Base-by-base conservation (phyloP, 1,284 basidiomycete species). In the Microstroma glucosiphilum region DNA sequence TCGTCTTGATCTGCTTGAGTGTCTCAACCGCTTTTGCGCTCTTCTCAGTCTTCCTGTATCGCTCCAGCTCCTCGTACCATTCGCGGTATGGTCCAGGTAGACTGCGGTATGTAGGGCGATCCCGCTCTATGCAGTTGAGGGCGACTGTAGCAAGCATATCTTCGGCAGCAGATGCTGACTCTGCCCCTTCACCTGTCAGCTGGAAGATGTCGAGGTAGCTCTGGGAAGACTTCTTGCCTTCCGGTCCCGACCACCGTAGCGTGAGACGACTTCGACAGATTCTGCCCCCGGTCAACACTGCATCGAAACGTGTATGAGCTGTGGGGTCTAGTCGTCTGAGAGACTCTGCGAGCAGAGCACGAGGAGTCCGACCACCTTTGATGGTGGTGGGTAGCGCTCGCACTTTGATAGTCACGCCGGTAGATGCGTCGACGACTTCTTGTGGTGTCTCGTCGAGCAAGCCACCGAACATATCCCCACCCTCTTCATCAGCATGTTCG, bases 51-150 rank as follows among this genome's bases (percentile, higher is more conserved):
- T 88, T 89, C 64, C 89, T 83, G 37, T 82, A 80, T 6, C 76
- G 79, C 72, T 93, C 91, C 23, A 97, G 82, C 80, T 96, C 91
- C 63, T 92, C 89, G 96, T 96, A 99, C 43, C 97, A 82, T 73
- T 92, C 89, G 62, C 92, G 85, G 78, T 88, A 96, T 11, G 86
- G 84, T 0, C 88, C 83, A n/a, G 92, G 91, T 23, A 98, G 83
- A 30, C 73, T 70, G 19, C 80, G 75, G 63, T 80, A 73, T 1
- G 72, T 67, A 7, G 77, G 72, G 40, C 76, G 71, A 58, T 76
- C 76, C 19, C 74, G 71, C 25, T 75, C 73, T 46, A 76, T 67
- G 59, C 58, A 96, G 81, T 21, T 85, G 37, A 98, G 82, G 0
- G 91, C 92, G 26, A 94, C 81, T 1, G 89, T 90, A 1, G 94